Evolutionary conservation across 495 filamentous ascomycete species (phyloP), one percentile per base, ranked within the genome.

Genomic region (Schizothecium vesticola): DNA sequence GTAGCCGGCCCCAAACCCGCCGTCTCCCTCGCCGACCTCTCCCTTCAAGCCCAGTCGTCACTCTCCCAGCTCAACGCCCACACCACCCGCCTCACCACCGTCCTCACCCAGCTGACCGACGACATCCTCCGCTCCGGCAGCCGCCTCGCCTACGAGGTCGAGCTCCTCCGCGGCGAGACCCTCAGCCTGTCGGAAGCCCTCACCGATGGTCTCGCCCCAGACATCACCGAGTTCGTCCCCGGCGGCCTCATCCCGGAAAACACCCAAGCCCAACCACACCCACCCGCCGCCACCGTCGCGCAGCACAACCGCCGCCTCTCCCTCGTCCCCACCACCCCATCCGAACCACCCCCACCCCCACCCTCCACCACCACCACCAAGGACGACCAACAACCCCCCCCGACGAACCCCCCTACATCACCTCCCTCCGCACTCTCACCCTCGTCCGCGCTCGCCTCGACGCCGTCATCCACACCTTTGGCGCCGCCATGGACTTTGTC

Each of bases 71-170:
- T 97, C 70, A 93, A 90, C 71, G 90, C 94, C 12, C 93, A 97
- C 76, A 95, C 92, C 16, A 88, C 91, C 19, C 85, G 92, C 23
- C 83, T 97, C 16, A 92, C 94, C n/a, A 89, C 82, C 56, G 91
- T 86, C 33, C 85, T 99, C 25, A 97, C 92, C 31, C 89, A 91
- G 66, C 83, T 98, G 66, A 97, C 94, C 16, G 94, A 98, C 74
- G 95, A 98, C 71, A 97, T 99, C 68, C 82, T 99, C 22, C 87
- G 95, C 59, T 89, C 91, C 70, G 90, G 92, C 24, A 88, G 90
- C 68, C 86, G 96, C 11, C 82, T 99, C 23, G 92, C 93, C 26
- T 99, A 99, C 78, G 92, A 97, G 73, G 94, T 99, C 10, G 95
- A 99, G 75, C 86, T 98, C 9, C 79, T 99, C 10, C 88, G 93